These are phyloP conservation scores for Cyclotella sp. DNA, from an alignment of 108 stramenopile species.

Conservation along the genomic window DNA sequence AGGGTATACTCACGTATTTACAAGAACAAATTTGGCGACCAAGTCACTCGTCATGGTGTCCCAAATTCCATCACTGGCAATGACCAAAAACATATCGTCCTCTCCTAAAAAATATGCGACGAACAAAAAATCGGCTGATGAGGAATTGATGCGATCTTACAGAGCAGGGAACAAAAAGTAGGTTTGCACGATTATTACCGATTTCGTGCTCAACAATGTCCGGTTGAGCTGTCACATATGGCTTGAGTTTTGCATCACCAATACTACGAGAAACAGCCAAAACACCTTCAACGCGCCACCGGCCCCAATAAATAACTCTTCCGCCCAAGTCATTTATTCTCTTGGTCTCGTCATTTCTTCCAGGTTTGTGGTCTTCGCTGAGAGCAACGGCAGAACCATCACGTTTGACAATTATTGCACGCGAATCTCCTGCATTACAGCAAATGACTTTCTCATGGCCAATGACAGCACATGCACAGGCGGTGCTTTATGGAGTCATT, in stretches of 20 bases:
- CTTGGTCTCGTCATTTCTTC: slow-evolving; percentile 84
- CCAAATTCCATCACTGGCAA: slow-evolving; percentile 91
- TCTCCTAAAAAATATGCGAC: slow-evolving; percentile 36
- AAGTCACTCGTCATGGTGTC: slow-evolving; percentile 89
- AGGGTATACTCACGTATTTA: slow-evolving; percentile 49
- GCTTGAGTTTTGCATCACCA: slow-evolving; percentile 93
- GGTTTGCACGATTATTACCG: slow-evolving; percentile 20
- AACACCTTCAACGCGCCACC: slow-evolving; percentile 96
- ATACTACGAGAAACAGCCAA: slow-evolving; percentile 94
- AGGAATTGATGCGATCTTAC: not conserved
- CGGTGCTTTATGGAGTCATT: slow-evolving; percentile 48
- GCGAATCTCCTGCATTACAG: slow-evolving; percentile 96
- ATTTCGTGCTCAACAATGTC: slow-evolving; percentile 84
- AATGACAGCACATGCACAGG: slow-evolving; percentile 77
- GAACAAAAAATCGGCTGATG: not conserved
- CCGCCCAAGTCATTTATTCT: slow-evolving; percentile 92
- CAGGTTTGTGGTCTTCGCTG: slow-evolving; percentile 94
- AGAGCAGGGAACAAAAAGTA: not conserved
- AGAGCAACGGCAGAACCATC: slow-evolving; percentile 86
- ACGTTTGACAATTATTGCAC: slow-evolving; percentile 89
- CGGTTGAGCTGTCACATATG: slow-evolving; percentile 86
- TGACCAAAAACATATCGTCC: slow-evolving; percentile 89
- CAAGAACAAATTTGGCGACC: slow-evolving; percentile 86
- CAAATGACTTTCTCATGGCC: slow-evolving; percentile 85
- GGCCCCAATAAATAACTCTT: slow-evolving; percentile 90